These are phyloP conservation scores for Fusarium hainanense DNA, from an alignment of 2,329 filamentous ascomycete genomes.

Conservation along the genomic window DNA sequence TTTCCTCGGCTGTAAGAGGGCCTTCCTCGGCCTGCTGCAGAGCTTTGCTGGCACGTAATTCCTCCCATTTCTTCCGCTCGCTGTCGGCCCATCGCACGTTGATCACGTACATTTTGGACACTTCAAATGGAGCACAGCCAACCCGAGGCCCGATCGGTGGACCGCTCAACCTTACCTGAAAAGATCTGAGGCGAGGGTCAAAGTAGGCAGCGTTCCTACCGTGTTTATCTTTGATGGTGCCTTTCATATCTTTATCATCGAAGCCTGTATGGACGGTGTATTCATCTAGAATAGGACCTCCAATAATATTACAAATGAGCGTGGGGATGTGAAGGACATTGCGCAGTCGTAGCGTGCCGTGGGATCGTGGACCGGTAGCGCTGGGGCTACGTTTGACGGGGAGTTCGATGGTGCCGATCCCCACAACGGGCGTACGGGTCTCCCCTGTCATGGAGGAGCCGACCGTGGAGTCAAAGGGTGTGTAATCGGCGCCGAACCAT, in stretches of 20 bases:
- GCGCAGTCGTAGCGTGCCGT: background rate
- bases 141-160: background rate
- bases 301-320: background rate
- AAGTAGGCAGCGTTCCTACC: background rate
- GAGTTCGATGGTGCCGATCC: background rate
- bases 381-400: background rate
- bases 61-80: background rate
- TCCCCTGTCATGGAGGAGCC: background rate
- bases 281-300: background rate
- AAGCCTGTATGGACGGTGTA: background rate
- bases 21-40: too few species aligned
- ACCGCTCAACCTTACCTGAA: background rate
- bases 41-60: too few species aligned
- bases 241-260: background rate
- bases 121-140: background rate
- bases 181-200: fast-evolving
- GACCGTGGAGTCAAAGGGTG: background rate
- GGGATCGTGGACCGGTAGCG: background rate
- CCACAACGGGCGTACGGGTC: background rate
- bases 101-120: fast-evolving
- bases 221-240: background rate
- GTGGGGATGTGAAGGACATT: background rate
- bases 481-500: background rate
- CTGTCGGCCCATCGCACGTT: background rate
- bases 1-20: fast-evolving